Base-by-base conservation (phyloP, 345 rosid species). In the Brassica rapa region DNA sequence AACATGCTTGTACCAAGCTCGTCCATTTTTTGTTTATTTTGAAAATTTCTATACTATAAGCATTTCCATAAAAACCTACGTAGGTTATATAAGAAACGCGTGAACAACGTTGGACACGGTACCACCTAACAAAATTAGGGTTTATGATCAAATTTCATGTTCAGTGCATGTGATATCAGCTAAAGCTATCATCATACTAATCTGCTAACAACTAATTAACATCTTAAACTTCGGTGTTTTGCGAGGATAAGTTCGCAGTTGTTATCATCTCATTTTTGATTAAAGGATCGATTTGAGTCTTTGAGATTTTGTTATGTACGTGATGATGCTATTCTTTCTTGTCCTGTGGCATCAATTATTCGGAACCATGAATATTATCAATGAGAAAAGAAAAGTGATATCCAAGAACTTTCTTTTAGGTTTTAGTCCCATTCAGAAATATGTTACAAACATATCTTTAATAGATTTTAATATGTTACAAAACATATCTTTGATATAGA, bases 101-200 rank as follows among this genome's bases (percentile, higher is more conserved):
- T 66, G 66, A 49, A 39, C 37, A 37, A 37, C 30, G 43, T 29
- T 53, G 64, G 61, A 60, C 2, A 72, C 64, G 64, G 39, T 51
- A 72, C 68, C 41, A 62, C 61, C 79, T 59, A 59, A 57, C 67
- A 29, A 68, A 12, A 68, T 29, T 21, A n/a, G 68, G 68, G 73
- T 61, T 76, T 68, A 23, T 60, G 16, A 68, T 27, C 35, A 29
- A 1, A 12, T n/a, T 62, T 14, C 19, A 2, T 62, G 37, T 61
- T 39, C 35, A 19, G 5, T 43, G 74, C 35, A 76, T 43, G 62
- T 67, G 33, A 11, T 66, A 35, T 66, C 41, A 6, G 66, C 29
- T 57, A 66, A 10, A 57, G 62, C 10, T 3, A 57, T 10, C 11
- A 57, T 57, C 14, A 57, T 21, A 23, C 5, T 57, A 23, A 57